Evolutionary conservation across 2,329 filamentous ascomycete species (phyloP), one percentile per base, ranked within the genome.

Genomic region (Penicillium psychrosexuale): DNA sequence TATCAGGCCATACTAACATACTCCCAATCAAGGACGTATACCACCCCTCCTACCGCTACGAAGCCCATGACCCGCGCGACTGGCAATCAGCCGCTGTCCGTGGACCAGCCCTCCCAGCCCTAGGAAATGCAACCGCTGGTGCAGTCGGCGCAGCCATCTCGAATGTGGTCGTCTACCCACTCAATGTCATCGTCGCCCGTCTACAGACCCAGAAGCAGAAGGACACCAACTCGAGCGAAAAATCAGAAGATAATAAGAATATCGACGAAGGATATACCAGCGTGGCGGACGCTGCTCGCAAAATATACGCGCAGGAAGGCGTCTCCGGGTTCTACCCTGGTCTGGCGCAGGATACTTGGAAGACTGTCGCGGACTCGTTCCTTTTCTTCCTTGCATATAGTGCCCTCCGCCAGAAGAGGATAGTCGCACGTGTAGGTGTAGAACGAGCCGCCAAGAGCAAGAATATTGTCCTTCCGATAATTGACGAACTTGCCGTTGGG

Each of bases 351-450:
- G 87, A 89, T 66, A 83, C 87, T 11, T 79, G 77, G 65, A 90
- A 89, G 71, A 85, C 84, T 24, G 79, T 86, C 22, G 80, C 84
- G 30, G 90, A 94, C 75, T 89, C 87, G 53, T 93, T 94, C 69
- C 79, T 95, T 48, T 95, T 95, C 78, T 95, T 95, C 75, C 80
- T 93, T 17, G 87, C 89, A 55, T 95, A 96, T 74, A 89, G 77
- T 3, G 82, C 81, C 51, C 63, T 85, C 19, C 69, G 78, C 17
- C 69, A 75, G 49, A 64, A 67, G 22, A 73, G 82, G 39, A 75
- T 83, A 38, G 62, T 74, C 68, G 66, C 69, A 1, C 69, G 65
- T 12, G 63, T 66, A 12, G 66, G 66, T 1, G 55, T 58, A 1
- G 59, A 54, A 13, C 44, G 43, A 6, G 58, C 66, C 11, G 54